Evolutionary conservation across 1,139 yeast species (phyloP).

Genomic region (Blastobotrys persicus): DNA sequence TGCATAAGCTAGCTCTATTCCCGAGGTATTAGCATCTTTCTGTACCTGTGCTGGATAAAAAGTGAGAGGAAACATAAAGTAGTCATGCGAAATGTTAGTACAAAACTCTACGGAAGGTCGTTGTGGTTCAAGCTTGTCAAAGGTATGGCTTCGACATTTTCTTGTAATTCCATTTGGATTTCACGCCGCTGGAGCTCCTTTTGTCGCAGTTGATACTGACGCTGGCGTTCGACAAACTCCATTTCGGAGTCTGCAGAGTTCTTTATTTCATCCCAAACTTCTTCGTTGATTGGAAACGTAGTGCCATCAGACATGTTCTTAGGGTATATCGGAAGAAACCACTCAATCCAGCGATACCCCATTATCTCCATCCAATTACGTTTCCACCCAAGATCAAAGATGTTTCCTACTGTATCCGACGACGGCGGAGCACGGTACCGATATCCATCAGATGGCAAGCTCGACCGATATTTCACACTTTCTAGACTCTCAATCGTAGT

Average conservation of each 20-base stretch:
- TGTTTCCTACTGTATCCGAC: conserved; percentile 52
- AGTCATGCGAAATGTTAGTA: too few species aligned
- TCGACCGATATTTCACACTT: conserved; percentile 50
- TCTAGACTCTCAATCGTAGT: conserved; percentile 86
- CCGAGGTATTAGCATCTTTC: background rate
- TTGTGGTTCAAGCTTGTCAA: conserved; percentile 6
- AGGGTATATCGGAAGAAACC: conserved; percentile 64
- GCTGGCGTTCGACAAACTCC: conserved; percentile 14
- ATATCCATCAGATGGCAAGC: conserved; percentile 42
- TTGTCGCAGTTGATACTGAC: conserved; percentile 15
- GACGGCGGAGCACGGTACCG: conserved; percentile 42
- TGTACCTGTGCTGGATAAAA: background rate
- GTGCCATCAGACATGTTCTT: conserved; percentile 30
- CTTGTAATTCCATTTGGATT: conserved; percentile 7
- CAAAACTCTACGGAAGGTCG: background rate
- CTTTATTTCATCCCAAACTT: conserved; percentile 31
- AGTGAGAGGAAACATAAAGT: background rate
- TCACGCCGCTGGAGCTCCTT: conserved; percentile 16
- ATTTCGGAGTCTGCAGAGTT: conserved; percentile 33
- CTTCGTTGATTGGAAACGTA: conserved; percentile 34
- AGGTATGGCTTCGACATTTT: conserved; percentile 13
- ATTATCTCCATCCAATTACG: conserved; percentile 66
- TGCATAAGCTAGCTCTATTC: background rate
- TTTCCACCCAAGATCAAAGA: conserved; percentile 67
- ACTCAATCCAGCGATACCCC: conserved; percentile 63